Percentiles rank a stretch among this genome's conserved stretches.
Evolutionary conservation across 495 filamentous ascomycete species (phyloP).

Genomic region (Penicillium tannophilum): DNA sequence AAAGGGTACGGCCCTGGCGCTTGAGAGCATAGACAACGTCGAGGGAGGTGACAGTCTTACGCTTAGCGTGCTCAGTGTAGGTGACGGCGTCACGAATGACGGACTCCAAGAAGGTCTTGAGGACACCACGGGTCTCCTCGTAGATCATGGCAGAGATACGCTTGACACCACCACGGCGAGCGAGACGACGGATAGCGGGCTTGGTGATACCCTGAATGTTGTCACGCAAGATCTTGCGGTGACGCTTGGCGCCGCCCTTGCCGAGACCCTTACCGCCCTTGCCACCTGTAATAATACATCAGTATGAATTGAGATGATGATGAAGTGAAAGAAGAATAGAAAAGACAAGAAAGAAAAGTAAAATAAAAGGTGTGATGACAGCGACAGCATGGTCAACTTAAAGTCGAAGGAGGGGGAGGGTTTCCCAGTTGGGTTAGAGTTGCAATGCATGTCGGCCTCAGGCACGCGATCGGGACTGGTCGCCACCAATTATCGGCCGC

Average conservation of each 20-base stretch:
- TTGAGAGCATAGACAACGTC: constrained; percentile 96
- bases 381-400: constrained; percentile 10
- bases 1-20: constrained; percentile 93
- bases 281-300: constrained; percentile 59
- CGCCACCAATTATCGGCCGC: constrained; percentile 16
- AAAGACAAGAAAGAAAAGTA: background rate
- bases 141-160: constrained; percentile 72
- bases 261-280: constrained; percentile 85
- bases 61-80: constrained; percentile 96
- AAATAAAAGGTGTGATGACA: background rate
- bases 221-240: constrained; percentile 99
- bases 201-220: constrained; percentile 92
- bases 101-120: constrained; percentile 66
- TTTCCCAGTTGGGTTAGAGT: constrained; percentile 12
- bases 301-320: constrained; percentile 17
- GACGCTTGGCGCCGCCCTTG: constrained; percentile 98
- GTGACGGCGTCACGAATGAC: constrained; percentile 93
- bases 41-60: constrained; percentile 94
- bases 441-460: constrained; percentile 14
- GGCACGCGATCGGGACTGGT: constrained; percentile 6
- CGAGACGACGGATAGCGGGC: constrained; percentile 70
- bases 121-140: constrained; percentile 68
- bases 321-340: background rate
- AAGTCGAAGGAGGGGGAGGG: background rate
- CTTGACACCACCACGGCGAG: constrained; percentile 64